Evolutionary conservation across 164 flowering plant species (phyloP).

Genomic region (Chloranthus sessilifolius): DNA sequence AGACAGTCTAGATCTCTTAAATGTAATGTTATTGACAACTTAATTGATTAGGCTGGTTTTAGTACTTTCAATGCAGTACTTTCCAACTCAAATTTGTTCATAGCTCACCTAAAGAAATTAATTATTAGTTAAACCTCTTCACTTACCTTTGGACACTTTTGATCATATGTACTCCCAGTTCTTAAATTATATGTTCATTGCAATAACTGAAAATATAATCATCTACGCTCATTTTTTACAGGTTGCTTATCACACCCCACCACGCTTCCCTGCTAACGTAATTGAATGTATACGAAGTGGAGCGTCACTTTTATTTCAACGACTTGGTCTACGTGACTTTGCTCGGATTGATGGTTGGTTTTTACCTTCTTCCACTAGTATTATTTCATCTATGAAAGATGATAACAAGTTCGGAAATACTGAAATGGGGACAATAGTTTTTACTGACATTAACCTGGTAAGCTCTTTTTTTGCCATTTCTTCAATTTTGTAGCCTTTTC

Average conservation of each 20-base stretch:
- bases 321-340: slow-evolving; percentile 76
- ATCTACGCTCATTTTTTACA: slow-evolving; percentile 24
- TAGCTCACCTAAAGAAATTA: too few species aligned
- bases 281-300: slow-evolving; percentile 61
- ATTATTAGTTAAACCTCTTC: too few species aligned
- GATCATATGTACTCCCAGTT: too few species aligned
- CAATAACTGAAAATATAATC: too few species aligned
- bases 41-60: too few species aligned
- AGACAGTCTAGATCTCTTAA: too few species aligned
- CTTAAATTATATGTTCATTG: too few species aligned
- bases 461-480: slow-evolving; percentile 4
- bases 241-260: slow-evolving; percentile 95
- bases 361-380: slow-evolving; percentile 44
- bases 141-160: too few species aligned
- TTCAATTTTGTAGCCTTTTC: not conserved
- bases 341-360: slow-evolving; percentile 97
- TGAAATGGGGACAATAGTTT: slow-evolving; percentile 52
- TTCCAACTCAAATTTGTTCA: too few species aligned
- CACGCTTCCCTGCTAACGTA: slow-evolving; percentile 67
- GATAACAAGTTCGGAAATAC: slow-evolving; percentile 39
- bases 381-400: slow-evolving; percentile 20
- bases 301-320: slow-evolving; percentile 61
- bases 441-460: slow-evolving; percentile 91
- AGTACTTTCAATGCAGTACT: too few species aligned
- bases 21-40: too few species aligned